A percentile compares a stretch with the other conserved stretches of the same genome.
phyloP scores from a whole-genome alignment of 164 flowering plant genomes.

The Kingdonia uniflora region DNA sequence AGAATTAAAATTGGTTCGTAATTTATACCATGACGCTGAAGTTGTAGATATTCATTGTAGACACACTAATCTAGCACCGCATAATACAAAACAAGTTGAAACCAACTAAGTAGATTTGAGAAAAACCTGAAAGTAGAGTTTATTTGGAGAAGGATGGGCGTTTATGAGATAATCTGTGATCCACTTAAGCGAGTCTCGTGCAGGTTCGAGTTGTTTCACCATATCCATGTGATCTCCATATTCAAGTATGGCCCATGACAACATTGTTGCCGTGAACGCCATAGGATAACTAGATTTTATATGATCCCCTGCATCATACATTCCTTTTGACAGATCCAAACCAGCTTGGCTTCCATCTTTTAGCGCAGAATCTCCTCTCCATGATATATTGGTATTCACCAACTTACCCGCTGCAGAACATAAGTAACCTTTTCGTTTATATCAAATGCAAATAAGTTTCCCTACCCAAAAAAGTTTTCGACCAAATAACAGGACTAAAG shows the following conservation, averaged over 20 bases:
- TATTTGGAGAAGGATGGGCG: constrained; percentile 61
- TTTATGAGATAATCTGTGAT: constrained; percentile 83
- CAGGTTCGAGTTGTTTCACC: too few relatives aligned
- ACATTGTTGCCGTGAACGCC: constrained; percentile 91
- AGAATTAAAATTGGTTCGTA: too few relatives aligned
- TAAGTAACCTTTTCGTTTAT: constrained; percentile 2
- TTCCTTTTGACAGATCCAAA: constrained; percentile 78
- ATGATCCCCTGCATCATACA: constrained; percentile 99
- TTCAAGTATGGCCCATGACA: constrained; percentile 94
- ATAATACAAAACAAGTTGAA: background rate
- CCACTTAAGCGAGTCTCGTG: constrained; percentile 75
- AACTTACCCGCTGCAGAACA: constrained; percentile 54
- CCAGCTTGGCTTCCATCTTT: constrained; percentile 54
- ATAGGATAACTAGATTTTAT: constrained; percentile 89
- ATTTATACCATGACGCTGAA: too few relatives aligned
- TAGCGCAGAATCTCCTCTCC: constrained; percentile 86
- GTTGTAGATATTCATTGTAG: too few relatives aligned
- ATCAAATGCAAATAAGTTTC: background rate
- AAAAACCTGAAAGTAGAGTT: constrained; percentile 84
- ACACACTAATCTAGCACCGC: background rate
- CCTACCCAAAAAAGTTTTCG: too few relatives aligned
- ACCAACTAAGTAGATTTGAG: background rate
- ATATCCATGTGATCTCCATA: constrained; percentile 43
- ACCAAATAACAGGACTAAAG: too few relatives aligned
- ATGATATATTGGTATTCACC: constrained; percentile 49